Evolutionary conservation across 768 basidiomycete genomes (phyloP).

Genomic region (Cyathus striatus): DNA sequence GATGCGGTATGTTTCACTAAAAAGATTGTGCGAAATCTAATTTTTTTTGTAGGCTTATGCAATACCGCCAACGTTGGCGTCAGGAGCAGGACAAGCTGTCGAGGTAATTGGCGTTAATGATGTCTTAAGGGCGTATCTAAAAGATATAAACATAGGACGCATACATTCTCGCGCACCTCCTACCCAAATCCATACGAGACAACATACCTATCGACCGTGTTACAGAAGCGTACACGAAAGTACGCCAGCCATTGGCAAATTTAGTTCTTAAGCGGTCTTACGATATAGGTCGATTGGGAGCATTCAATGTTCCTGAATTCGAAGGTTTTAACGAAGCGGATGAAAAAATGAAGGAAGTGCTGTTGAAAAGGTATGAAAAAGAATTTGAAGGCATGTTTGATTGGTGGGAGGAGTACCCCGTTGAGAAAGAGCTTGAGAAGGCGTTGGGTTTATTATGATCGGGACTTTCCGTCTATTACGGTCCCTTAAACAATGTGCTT

Average conservation of each 20-base stretch:
- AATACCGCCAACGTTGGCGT: slow-evolving; percentile 18
- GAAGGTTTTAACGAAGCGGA: slow-evolving; percentile 4
- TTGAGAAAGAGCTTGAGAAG: neutral
- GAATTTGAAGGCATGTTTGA: neutral
- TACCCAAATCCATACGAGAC: slow-evolving; percentile 21
- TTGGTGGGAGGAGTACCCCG: neutral
- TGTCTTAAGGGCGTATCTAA: neutral
- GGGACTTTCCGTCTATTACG: too few relatives aligned
- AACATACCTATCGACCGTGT: slow-evolving; percentile 15
- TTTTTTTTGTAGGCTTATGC: slow-evolving; percentile 16
- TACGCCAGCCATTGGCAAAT: slow-evolving; percentile 20
- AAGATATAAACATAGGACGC: slow-evolving; percentile 28
- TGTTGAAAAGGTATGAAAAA: neutral
- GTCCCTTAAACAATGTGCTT: too few relatives aligned
- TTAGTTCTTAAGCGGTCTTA: slow-evolving; percentile 3
- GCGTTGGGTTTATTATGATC: neutral
- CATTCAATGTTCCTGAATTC: slow-evolving; percentile 7
- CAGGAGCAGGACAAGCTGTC: slow-evolving; percentile 20
- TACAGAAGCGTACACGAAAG: slow-evolving; percentile 16
- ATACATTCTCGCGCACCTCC: slow-evolving; percentile 32
- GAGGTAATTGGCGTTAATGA: slow-evolving; percentile 13
- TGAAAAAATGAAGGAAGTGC: neutral
- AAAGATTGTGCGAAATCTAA: neutral
- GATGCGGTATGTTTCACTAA: neutral
- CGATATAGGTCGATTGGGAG: slow-evolving; percentile 3